These are phyloP conservation scores for Eimeria nieschulzi DNA, from an alignment of 169 alveolate species.

Conservation along the genomic window DNA sequence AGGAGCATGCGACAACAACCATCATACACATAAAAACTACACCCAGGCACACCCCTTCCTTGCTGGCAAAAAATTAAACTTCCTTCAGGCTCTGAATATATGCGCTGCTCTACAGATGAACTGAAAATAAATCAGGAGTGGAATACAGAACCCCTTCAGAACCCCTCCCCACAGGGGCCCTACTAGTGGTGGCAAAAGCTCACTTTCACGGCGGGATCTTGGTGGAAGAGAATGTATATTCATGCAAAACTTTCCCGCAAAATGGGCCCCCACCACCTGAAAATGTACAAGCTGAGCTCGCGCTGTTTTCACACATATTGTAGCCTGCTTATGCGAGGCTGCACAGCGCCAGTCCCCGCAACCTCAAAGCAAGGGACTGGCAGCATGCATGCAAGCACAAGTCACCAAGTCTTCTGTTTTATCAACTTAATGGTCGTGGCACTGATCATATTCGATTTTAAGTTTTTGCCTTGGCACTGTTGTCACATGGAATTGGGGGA, in stretches of 20 bases:
- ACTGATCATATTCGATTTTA: too few relatives aligned
- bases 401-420: not conserved
- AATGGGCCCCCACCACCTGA: constrained; percentile 21
- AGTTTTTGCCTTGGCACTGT: too few relatives aligned
- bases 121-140: too few relatives aligned
- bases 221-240: not conserved
- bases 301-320: not conserved
- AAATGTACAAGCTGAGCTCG: not conserved
- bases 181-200: not conserved
- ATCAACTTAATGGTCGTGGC: too few relatives aligned
- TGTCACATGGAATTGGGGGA: too few relatives aligned
- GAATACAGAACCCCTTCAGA: not conserved
- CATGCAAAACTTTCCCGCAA: constrained; percentile 19
- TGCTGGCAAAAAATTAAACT: not conserved
- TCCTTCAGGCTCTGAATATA: not conserved
- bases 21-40: not conserved
- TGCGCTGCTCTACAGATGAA: not conserved
- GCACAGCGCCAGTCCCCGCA: constrained; percentile 10
- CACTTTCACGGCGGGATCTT: constrained; percentile 36
- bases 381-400: constrained; percentile 22
- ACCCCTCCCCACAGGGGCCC: constrained; percentile 53
- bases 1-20: not conserved
- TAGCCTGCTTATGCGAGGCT: not conserved
- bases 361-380: not conserved
- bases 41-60: not conserved